Conservation (phyloP, 2,329 filamentous ascomycete species). For the Fusarium anthophilum region DNA sequence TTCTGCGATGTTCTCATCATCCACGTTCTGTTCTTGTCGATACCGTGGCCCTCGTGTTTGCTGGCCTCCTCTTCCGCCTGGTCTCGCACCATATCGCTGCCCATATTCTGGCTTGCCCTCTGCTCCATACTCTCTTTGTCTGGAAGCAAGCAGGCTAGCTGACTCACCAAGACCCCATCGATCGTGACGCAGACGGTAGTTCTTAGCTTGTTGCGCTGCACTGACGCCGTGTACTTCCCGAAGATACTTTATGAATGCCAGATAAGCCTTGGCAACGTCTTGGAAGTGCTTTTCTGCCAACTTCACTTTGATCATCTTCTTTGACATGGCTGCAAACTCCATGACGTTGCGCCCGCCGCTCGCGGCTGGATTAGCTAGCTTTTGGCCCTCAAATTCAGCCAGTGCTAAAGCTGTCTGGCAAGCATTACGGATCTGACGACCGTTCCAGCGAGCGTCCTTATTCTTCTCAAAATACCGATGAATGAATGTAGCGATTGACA, state of each 20-base stretch:
- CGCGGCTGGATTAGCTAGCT: background rate
- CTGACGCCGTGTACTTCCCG: background rate
- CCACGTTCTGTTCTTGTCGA: background rate
- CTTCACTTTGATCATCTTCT: background rate
- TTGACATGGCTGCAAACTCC: background rate
- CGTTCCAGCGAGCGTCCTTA: background rate
- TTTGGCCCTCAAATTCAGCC: background rate
- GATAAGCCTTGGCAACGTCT: background rate
- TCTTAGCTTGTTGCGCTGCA: background rate
- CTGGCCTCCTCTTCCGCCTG: background rate
- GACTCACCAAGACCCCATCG: background rate
- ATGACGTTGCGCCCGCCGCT: background rate
- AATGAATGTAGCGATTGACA: background rate
- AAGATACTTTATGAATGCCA: background rate
- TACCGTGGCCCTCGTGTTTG: accelerated
- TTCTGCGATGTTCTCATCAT: background rate
- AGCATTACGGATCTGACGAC: background rate
- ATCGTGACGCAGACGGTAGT: background rate
- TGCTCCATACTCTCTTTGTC: accelerated
- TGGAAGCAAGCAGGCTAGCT: accelerated
- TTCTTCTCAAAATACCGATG: background rate
- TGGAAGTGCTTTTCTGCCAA: background rate
- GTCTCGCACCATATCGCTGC: background rate
- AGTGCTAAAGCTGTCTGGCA: accelerated
- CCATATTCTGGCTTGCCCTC: background rate